phyloP scores from a whole-genome alignment of 176 grass and related monocot species.

The Oryza glumipatula region DNA sequence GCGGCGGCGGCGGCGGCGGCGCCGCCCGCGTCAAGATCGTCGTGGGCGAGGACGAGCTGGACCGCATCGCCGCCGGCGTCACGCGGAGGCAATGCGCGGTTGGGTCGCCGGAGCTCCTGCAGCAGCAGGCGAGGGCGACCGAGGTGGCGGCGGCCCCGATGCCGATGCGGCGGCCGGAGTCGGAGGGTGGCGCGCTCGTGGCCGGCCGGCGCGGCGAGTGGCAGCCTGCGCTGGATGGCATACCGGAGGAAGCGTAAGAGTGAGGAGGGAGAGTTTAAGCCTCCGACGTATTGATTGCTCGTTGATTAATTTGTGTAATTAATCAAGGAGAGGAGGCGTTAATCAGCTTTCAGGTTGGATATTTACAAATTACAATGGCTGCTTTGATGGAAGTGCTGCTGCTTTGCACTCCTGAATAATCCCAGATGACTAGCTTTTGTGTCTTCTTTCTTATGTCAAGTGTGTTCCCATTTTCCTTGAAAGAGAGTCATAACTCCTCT shows the following conservation, averaged over 20 bases:
- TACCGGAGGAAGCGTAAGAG: slow-evolving; percentile 29
- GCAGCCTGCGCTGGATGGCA: slow-evolving; percentile 21
- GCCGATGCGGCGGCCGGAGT: background rate
- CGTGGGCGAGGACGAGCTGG: slow-evolving; percentile 45
- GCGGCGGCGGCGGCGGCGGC: background rate
- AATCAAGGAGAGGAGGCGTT: too few species aligned
- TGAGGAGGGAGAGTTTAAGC: too few species aligned
- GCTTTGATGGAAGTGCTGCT: slow-evolving; percentile 45
- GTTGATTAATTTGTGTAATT: background rate
- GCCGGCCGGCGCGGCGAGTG: background rate
- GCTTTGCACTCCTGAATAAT: slow-evolving; percentile 38
- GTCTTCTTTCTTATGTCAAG: background rate
- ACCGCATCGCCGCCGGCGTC: slow-evolving; percentile 41
- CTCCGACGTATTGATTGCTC: background rate
- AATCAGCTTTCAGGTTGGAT: too few species aligned
- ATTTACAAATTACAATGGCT: background rate
- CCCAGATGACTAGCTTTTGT: background rate
- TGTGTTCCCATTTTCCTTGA: background rate
- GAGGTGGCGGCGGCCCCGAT: background rate
- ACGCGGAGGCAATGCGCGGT: slow-evolving; percentile 21
- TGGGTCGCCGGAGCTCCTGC: background rate
- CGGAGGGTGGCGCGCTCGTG: background rate
- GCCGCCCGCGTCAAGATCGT: slow-evolving; percentile 37
- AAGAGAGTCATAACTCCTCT: too few species aligned
- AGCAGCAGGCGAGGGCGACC: background rate